Evolutionary conservation across 2,329 filamentous ascomycete species (phyloP), one percentile per base, ranked within the genome.

Genomic region (Ophiocordyceps camponoti-floridani): DNA sequence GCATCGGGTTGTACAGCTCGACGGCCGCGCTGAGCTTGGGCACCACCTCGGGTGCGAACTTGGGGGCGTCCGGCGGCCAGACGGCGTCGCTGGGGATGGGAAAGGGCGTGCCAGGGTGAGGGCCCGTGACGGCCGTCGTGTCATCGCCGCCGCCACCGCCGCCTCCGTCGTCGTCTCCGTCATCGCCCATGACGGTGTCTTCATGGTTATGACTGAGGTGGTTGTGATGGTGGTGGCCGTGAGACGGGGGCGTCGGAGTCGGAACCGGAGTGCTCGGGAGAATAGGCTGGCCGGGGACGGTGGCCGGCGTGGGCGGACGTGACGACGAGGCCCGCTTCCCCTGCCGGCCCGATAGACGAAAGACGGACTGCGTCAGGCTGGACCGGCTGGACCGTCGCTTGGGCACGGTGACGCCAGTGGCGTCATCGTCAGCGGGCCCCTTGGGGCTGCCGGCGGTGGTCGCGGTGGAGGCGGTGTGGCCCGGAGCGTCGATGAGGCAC

Each of bases 31-130:
- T 55, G 50, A 60, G 53, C 46, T 55, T 58, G 12, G 54, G 54
- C 41, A 58, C 41, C 27, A 48, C 48, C 33, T 64, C 62, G 9
- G 62, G 60, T 8, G 61, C 60, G 46, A 64, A 63, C 49, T 62
- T 62, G 44, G 62, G 62, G 5, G 60, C 59, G 40, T 63, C 61
- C n/a, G 58, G 51, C 4, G 61, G 57, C 58, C 62, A 62, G 23
- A 56, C 53, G 10, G 52, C 52, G 47, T 63, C 62, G 44, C 59
- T 60, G 14, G 63, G 63, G 41, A 66, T 64, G 4, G 57, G 57
- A 49, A 62, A 62, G 4, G 62, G 62, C 11, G 63, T 65, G 43
- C 62, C 63, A 1, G 63, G 63, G 47, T 65, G 63, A 47, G 58
- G 63, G 3, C 61, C 62, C 43, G 52, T 48, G 27, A 54, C 53